These are phyloP conservation scores for Pseudisothecium myosuroides DNA, from an alignment of 225 moss, liverwort and hornwort genomes.

Conservation along the genomic window DNA sequence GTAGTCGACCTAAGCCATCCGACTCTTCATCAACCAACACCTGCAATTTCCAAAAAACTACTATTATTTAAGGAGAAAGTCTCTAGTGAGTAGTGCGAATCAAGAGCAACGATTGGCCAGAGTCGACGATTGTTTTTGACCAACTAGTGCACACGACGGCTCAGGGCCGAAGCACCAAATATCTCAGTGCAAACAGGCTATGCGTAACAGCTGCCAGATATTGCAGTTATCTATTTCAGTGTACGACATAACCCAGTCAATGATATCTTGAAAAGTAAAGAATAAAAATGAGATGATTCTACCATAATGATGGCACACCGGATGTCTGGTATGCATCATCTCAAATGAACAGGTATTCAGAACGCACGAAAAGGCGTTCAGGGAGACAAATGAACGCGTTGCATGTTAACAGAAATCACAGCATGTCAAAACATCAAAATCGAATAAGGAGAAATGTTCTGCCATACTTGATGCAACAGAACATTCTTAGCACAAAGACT, in stretches of 20 bases:
- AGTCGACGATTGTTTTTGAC: not conserved
- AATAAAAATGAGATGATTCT: not conserved
- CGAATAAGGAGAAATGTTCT: not conserved
- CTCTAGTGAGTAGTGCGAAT: not conserved
- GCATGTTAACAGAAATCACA: not conserved
- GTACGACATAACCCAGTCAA: not conserved
- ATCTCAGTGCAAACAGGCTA: not conserved
- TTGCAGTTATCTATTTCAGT: not conserved
- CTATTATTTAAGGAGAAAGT: not conserved
- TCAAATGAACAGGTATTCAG: not conserved
- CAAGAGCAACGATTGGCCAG: not conserved
- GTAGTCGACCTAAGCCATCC: constrained; percentile 63
- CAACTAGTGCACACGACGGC: not conserved
- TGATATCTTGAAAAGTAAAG: not conserved
- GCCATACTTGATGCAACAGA: not conserved
- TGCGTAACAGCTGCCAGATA: not conserved
- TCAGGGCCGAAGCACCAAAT: not conserved
- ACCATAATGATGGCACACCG: not conserved
- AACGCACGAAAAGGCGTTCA: not conserved
- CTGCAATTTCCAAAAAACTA: constrained; percentile 24
- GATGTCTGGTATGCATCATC: not conserved
- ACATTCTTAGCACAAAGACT: not conserved
- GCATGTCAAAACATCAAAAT: not conserved
- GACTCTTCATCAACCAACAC: constrained; percentile 98
- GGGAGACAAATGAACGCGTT: not conserved